Percentiles rank a stretch among this genome's conserved stretches.
Evolutionary conservation across 345 rosid species (phyloP).

Genomic region (Rhizophora apiculata): DNA sequence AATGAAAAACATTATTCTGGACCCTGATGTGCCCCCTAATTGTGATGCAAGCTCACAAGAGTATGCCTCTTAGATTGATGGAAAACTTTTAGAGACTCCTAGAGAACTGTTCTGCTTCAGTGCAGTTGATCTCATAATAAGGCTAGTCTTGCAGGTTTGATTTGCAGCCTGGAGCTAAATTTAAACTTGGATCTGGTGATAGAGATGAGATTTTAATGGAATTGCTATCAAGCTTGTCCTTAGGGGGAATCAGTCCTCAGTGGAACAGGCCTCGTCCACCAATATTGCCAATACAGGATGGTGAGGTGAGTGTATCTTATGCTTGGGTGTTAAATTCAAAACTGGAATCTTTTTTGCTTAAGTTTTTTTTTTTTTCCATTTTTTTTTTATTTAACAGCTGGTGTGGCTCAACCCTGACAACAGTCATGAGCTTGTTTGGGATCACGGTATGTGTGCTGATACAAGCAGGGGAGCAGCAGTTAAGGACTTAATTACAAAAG

Average conservation of each 20-base stretch:
- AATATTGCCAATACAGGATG: slow-evolving; percentile 63
- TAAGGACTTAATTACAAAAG: slow-evolving; percentile 79
- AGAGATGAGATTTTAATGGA: slow-evolving; percentile 64
- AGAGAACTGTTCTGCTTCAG: background rate
- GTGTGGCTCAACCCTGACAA: slow-evolving; percentile 94
- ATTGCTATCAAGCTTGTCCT: slow-evolving; percentile 45
- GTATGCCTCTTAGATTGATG: slow-evolving; percentile 45
- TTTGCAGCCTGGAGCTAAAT: slow-evolving; percentile 63
- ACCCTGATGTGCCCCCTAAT: slow-evolving; percentile 77
- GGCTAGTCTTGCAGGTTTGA: slow-evolving; percentile 57
- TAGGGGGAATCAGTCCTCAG: slow-evolving; percentile 58
- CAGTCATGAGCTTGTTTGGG: slow-evolving; percentile 97
- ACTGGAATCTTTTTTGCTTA: slow-evolving; percentile 16
- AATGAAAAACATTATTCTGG: slow-evolving; percentile 60
- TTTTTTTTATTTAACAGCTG: slow-evolving; percentile 43
- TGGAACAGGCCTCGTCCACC: slow-evolving; percentile 93
- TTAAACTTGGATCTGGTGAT: slow-evolving; percentile 84
- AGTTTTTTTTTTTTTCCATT: slow-evolving; percentile 3
- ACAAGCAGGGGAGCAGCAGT: slow-evolving; percentile 91
- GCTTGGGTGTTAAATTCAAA: slow-evolving; percentile 4
- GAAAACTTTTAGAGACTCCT: background rate
- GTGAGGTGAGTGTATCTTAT: slow-evolving; percentile 52
- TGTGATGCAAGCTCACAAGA: slow-evolving; percentile 72
- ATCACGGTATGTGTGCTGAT: slow-evolving; percentile 97
- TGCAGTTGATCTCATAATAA: background rate